Base-by-base conservation (phyloP, 345 rosid species). In the Salix dunnii region DNA sequence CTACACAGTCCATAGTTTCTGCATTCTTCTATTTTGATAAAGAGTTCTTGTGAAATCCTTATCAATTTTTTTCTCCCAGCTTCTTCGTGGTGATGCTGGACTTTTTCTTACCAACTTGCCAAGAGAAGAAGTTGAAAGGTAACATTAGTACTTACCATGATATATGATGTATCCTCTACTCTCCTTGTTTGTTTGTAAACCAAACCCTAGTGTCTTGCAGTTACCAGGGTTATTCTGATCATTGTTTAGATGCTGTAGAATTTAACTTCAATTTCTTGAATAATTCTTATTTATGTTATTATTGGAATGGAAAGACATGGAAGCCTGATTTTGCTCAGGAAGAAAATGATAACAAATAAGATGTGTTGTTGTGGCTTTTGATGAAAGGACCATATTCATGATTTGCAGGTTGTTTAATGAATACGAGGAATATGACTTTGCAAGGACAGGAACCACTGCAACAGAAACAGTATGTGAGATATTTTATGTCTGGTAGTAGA, bases 81-180 rank as follows among this genome's bases (percentile, higher is more conserved):
- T 94, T 66, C 83, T 96, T 71, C 85, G 60, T 67, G 98, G 97
- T 82, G 90, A 90, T 84, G 67, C 92, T 81, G 99, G 99, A 51
- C 91, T 96, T 81, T 84, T 87, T 72, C 83, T 91, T 58, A 96
- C 98, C 1, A 92, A 88, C 81, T 82, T 92, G 88, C 79, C 97
- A 14, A 94, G 84, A 77, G 97, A 92, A 75, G 97, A 94, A 82
- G 94, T 94, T 2, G 94, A 88, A 77, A 92, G 95, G 99, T 96
- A 84, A 68, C 67, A 66, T 2, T 71, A 16, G 30, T 67, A 36
- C 66, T 43, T 14, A 21, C 42, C 36, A 25, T 31, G 31, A 18
- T 55, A 64, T 21, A 13, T 21, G 11, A 2, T 28, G 20, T 0
- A 63, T 42, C 31, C 3, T 27, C 8, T 40, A 17, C 38, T 4